Base-by-base conservation (phyloP, 148 eudicot species). In the Fagopyrum homotropicum region DNA sequence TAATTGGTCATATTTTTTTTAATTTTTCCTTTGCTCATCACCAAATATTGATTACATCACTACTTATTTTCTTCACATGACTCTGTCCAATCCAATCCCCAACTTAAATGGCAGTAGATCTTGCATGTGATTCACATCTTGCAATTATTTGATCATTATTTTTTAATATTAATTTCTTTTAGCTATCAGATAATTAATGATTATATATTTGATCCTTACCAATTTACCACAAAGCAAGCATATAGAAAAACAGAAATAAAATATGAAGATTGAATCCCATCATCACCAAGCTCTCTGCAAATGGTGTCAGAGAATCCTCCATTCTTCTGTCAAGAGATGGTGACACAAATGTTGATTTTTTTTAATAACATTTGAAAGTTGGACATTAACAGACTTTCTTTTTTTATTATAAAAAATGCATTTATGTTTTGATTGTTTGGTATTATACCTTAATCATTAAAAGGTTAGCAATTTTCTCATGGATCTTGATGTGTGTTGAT, bases 21-120 rank as follows among this genome's bases (percentile, higher is more conserved):
- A 22, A 59, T 59, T 19, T 59, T 19, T 59, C 30, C 19, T 59
- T 59, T 59, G 35, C 6, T 59, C 30, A 59, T 59, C 10, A n/a
- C 17, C 71, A 66, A 66, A 66, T 66, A 66, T 66, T 40, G 46
- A 66, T 43, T 66, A 43, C 71, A 66, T 66, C 71, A 66, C 43
- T 66, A 6, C 43, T 35, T 66, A 66, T 66, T 66, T 66, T 40
- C 71, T 40, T 66, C 71, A 66, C 71, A 66, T 66, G 71, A 66
- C 46, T 66, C 17, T 66, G 71, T 66, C 47, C 46, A 66, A 66
- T 66, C 47, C 46, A 66, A 66, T 66, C 46, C 45, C 47, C 12
- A 40, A 35, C 22, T 66, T 66, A 11, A 64, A 66, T 66, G 6
- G 71, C 71, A 66, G n/a, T 35, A 17, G 47, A 66, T 66, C 19